Evolutionary conservation across 2,329 filamentous ascomycete genomes (phyloP).

Genomic region (Fusarium austroafricanum): DNA sequence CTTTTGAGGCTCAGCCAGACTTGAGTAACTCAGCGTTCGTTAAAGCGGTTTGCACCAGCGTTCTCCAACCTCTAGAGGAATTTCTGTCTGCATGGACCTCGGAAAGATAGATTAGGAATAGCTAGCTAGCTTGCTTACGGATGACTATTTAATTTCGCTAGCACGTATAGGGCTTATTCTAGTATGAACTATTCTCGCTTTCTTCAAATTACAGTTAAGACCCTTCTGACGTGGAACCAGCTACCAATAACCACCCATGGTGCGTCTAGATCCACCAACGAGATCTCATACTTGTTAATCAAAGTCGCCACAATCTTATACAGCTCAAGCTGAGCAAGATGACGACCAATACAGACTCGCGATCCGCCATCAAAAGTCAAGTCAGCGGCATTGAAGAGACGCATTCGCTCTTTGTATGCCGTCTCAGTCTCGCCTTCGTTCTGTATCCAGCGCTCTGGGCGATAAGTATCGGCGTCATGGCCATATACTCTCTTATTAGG

Average conservation of each 20-base stretch:
- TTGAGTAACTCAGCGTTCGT: too few species aligned
- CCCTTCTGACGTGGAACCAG: slow-evolving; percentile 34
- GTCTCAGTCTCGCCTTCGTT: slow-evolving; percentile 17
- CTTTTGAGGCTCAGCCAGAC: too few species aligned
- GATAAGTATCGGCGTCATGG: slow-evolving; percentile 57
- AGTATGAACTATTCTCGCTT: slow-evolving; percentile 8
- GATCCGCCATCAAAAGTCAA: slow-evolving; percentile 52
- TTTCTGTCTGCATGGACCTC: too few species aligned
- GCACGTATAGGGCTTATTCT: too few species aligned
- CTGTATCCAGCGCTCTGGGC: slow-evolving; percentile 62
- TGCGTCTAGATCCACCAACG: slow-evolving; percentile 45
- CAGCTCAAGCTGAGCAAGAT: slow-evolving; percentile 51
- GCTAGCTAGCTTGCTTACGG: too few species aligned
- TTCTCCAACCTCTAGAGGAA: too few species aligned
- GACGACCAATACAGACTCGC: slow-evolving; percentile 51
- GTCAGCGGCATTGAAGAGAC: slow-evolving; percentile 52
- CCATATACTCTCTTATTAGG: slow-evolving; percentile 58
- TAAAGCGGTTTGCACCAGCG: too few species aligned
- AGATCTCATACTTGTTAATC: slow-evolving; percentile 58
- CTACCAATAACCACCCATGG: slow-evolving; percentile 35
- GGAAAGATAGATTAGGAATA: too few species aligned
- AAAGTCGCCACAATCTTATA: slow-evolving; percentile 57
- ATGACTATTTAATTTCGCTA: too few species aligned
- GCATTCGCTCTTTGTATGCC: slow-evolving; percentile 49
- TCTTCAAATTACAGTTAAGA: slow-evolving; percentile 27